Percentiles rank a stretch among this genome's conserved stretches.
Evolutionary conservation across 1,139 yeast genomes (phyloP).

Genomic region (Hanseniaspora uvarum): DNA sequence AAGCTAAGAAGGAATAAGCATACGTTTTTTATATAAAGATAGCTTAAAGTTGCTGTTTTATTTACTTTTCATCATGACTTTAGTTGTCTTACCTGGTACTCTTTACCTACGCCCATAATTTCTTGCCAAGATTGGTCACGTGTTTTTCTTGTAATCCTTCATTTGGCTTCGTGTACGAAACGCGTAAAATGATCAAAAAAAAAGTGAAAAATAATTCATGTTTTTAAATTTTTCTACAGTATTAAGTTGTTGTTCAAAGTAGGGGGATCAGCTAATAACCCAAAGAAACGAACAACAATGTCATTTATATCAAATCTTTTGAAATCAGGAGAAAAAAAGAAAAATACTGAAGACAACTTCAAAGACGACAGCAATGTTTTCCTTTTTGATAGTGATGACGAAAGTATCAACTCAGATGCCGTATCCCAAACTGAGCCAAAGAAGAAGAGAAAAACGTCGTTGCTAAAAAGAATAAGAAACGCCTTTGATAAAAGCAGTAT

Average conservation of each 20-base stretch:
- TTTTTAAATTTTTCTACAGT: neutral
- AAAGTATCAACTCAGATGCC: neutral
- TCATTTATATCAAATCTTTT: neutral
- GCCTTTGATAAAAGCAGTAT: neutral
- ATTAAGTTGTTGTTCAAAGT: neutral
- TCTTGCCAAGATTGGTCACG: neutral
- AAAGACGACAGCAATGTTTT: neutral
- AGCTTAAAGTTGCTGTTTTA: neutral
- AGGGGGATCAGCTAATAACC: neutral
- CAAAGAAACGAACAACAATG: neutral
- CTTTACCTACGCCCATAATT: neutral
- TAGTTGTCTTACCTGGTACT: too few species aligned
- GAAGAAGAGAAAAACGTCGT: conserved; percentile 9
- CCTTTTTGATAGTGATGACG: conserved; percentile 17
- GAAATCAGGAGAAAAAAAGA: neutral
- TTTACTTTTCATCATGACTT: neutral
- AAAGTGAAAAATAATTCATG: neutral
- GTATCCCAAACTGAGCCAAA: neutral
- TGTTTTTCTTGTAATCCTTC: neutral
- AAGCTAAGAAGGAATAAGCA: neutral
- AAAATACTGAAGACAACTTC: neutral
- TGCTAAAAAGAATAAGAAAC: conserved; percentile 10
- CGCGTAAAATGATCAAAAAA: neutral
- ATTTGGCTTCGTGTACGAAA: neutral
- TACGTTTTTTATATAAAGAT: neutral